A percentile compares a stretch with the other conserved stretches of the same genome.
These are phyloP conservation scores for Carex arenaria DNA, from an alignment of 202 grass and related monocot genomes.

Conservation along the genomic window DNA sequence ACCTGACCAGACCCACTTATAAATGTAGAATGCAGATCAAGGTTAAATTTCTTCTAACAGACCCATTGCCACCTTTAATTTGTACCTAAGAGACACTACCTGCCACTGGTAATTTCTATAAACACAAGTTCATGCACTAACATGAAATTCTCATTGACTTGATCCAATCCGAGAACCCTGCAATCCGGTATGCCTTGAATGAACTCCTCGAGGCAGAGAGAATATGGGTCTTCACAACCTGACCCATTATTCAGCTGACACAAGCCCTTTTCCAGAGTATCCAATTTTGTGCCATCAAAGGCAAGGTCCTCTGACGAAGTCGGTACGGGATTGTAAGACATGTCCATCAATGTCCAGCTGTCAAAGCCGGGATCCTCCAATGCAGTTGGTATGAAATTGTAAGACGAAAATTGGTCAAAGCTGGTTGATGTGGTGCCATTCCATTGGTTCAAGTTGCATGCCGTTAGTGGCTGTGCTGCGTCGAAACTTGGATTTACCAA, in stretches of 20 bases:
- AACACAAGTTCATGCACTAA: conserved; percentile 21
- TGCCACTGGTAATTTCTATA: conserved; percentile 5
- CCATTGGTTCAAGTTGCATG: conserved; percentile 4
- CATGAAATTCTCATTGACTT: conserved; percentile 62
- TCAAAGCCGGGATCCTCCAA: neutral
- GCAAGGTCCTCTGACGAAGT: neutral
- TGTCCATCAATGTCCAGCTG: neutral
- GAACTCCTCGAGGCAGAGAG: conserved; percentile 22
- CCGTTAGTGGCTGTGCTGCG: too few relatives aligned
- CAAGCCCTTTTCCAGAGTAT: neutral
- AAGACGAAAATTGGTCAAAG: neutral
- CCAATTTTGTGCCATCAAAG: neutral
- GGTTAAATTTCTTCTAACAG: neutral
- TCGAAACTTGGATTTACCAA: conserved; percentile 3
- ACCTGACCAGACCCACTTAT: neutral
- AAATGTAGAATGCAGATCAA: neutral
- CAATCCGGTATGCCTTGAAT: conserved; percentile 8
- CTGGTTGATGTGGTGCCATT: neutral
- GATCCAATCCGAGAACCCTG: conserved; percentile 16
- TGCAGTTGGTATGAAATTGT: neutral
- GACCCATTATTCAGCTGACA: neutral
- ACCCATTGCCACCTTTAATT: conserved; percentile 8
- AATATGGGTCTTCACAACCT: neutral
- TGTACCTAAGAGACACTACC: neutral
- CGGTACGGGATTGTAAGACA: neutral